Evolutionary conservation across 768 basidiomycete genomes (phyloP).

Genomic region (Amanita exitialis): DNA sequence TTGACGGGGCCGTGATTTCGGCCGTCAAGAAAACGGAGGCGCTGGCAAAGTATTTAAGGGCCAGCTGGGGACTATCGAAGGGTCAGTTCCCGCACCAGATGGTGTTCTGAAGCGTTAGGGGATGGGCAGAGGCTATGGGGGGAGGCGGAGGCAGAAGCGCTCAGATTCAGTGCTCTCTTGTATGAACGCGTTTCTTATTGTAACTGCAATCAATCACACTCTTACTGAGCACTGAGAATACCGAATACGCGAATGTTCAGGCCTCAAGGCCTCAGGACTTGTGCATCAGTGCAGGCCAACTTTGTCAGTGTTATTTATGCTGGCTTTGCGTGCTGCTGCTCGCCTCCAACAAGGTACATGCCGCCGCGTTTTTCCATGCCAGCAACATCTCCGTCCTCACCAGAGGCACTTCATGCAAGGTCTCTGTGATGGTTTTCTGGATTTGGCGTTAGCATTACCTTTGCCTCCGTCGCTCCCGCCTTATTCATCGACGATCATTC

Average conservation of each 20-base stretch:
- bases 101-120: conserved; percentile 52
- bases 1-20: conserved; percentile 71
- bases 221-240: conserved; percentile 19
- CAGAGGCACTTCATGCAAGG: conserved; percentile 23
- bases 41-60: conserved; percentile 87
- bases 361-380: neutral
- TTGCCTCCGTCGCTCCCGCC: conserved; percentile 56
- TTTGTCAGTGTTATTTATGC: conserved; percentile 16
- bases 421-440: conserved; percentile 59
- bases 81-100: conserved; percentile 95
- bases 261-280: no score
- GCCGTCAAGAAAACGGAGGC: conserved; percentile 87
- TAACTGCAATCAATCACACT: conserved; percentile 10
- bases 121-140: conserved; percentile 11
- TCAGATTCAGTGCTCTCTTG: no score
- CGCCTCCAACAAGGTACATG: conserved; percentile 11
- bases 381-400: conserved; percentile 7
- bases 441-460: conserved; percentile 68
- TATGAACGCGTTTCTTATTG: conserved; percentile 21
- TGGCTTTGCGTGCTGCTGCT: conserved; percentile 4
- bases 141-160: conserved; percentile 9
- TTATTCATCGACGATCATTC: conserved; percentile 68
- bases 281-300: no score
- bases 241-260: no score
- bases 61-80: conserved; percentile 91